Conservation (phyloP, 2,329 filamentous ascomycete genomes). For the Pseudocercospora musae region DNA sequence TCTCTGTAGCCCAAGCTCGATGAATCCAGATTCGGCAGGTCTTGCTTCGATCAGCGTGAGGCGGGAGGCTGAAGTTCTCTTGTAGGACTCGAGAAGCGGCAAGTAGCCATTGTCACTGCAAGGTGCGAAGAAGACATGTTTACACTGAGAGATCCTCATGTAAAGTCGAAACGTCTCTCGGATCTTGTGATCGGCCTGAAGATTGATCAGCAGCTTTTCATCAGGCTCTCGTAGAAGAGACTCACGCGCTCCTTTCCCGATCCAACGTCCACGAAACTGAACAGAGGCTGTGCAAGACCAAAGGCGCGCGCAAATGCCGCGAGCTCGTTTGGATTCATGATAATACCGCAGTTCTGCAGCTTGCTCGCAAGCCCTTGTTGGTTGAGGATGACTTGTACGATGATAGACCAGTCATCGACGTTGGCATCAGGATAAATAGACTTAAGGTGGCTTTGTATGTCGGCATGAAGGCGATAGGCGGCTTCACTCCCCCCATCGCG, state of each 20-base stretch:
- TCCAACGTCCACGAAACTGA: slow-evolving; percentile 49
- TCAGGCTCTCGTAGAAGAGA: background rate
- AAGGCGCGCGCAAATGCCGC: slow-evolving; percentile 45
- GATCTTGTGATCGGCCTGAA: slow-evolving; percentile 45
- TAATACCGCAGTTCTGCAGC: slow-evolving; percentile 41
- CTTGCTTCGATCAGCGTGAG: slow-evolving; percentile 48
- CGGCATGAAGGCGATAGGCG: slow-evolving; percentile 42
- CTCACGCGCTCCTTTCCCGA: slow-evolving; percentile 41
- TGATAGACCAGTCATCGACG: slow-evolving; percentile 43
- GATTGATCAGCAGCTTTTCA: slow-evolving; percentile 12
- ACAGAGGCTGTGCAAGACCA: slow-evolving; percentile 44
- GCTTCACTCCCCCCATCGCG: slow-evolving; percentile 47
- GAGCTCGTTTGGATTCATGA: slow-evolving; percentile 40
- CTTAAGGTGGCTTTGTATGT: slow-evolving; percentile 43
- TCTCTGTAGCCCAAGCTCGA: slow-evolving; percentile 40
- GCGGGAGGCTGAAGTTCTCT: slow-evolving; percentile 39
- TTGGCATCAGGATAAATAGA: slow-evolving; percentile 38
- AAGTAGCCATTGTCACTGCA: slow-evolving; percentile 48
- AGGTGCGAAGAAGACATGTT: slow-evolving; percentile 46
- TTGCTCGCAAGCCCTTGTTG: slow-evolving; percentile 46
- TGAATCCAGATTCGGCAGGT: slow-evolving; percentile 42
- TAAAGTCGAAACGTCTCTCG: slow-evolving; percentile 47
- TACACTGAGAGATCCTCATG: slow-evolving; percentile 45
- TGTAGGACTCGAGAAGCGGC: slow-evolving; percentile 45
- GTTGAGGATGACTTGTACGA: slow-evolving; percentile 48